These are phyloP conservation scores for Mortierella sp. DNA, from an alignment of 371 early-diverging fungal genomes.

Conservation along the genomic window DNA sequence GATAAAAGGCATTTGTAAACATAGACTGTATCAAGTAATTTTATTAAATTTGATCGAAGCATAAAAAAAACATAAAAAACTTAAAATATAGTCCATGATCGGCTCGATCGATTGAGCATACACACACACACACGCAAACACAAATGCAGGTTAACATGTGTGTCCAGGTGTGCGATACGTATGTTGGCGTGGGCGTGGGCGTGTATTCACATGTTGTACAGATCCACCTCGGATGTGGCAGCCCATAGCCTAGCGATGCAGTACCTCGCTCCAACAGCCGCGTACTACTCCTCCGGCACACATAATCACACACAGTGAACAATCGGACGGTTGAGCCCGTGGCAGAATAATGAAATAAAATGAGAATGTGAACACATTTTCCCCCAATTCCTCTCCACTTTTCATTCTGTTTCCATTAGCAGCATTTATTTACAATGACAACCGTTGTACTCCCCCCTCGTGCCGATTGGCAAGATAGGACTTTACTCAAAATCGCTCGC, in stretches of 20 bases:
- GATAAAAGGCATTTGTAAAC: neutral
- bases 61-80: too few relatives aligned
- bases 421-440: slow-evolving; percentile 13
- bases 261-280: too few relatives aligned
- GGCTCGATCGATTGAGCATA: neutral
- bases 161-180: neutral
- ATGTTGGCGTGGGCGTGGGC: too few relatives aligned
- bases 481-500: slow-evolving; percentile 22
- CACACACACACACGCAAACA: neutral
- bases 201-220: neutral
- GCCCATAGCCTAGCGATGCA: too few relatives aligned
- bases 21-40: too few relatives aligned
- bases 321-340: too few relatives aligned
- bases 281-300: neutral
- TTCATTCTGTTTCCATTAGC: neutral
- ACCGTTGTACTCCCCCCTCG: slow-evolving; percentile 26
- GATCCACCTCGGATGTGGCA: neutral
- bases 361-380: neutral
- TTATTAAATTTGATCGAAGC: too few relatives aligned
- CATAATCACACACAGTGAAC: too few relatives aligned
- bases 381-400: neutral
- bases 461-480: slow-evolving; percentile 36
- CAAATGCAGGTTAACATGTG: neutral
- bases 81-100: neutral
- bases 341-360: too few relatives aligned